Conservation (phyloP, 2,329 filamentous ascomycete species). For the Penicillium brasilianum region DNA sequence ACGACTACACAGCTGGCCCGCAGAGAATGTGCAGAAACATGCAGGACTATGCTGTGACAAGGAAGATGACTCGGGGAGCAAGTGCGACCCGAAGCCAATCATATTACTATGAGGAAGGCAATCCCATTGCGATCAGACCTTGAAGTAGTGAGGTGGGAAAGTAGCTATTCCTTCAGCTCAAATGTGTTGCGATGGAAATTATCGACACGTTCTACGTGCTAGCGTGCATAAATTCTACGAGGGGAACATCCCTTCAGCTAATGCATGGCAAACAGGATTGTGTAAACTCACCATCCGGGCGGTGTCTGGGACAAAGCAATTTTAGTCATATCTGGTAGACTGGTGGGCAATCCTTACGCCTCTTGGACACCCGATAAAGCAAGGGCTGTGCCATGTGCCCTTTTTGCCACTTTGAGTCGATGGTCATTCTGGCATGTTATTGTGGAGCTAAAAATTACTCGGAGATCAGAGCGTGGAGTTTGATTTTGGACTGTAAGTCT, state of each 20-base stretch:
- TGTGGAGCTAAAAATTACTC: not conserved
- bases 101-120: not conserved
- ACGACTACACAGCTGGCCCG: conserved; percentile 1
- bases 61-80: not conserved
- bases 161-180: not conserved
- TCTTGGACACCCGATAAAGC: not conserved
- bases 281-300: not conserved
- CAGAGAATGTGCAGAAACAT: conserved; percentile 4
- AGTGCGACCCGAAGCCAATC: not conserved
- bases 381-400: conserved; percentile 1
- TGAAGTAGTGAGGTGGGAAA: not conserved
- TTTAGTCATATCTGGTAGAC: not conserved
- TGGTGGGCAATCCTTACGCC: not conserved
- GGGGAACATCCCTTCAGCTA: not conserved
- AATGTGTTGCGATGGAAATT: not conserved
- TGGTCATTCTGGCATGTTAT: not conserved
- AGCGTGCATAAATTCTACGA: not conserved
- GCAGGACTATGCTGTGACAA: not conserved
- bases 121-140: conserved; percentile 2
- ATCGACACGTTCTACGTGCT: not conserved
- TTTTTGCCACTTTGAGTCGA: not conserved
- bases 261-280: conserved; percentile 2
- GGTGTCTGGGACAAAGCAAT: not conserved
- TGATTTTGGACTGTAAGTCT: not conserved
- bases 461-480: not conserved